A percentile compares a stretch with the other conserved stretches of the same genome.
phyloP scores from a whole-genome alignment of 176 grass and related monocot species.

The Juncus inflexus region DNA sequence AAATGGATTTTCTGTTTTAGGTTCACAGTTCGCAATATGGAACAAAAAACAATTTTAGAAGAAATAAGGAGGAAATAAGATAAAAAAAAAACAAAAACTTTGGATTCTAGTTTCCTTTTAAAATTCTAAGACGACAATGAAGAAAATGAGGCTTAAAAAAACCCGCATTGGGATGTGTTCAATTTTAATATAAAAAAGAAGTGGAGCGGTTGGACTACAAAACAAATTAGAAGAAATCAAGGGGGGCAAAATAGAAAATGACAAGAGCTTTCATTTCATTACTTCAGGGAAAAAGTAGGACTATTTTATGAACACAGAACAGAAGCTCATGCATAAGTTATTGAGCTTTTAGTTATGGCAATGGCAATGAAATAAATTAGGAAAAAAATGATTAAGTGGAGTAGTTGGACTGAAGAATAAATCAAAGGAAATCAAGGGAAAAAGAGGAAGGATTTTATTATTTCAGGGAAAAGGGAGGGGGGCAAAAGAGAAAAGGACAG shows the following conservation, averaged over 20 bases:
- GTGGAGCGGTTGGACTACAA: conserved; percentile 2
- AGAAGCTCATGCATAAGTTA: too few species aligned
- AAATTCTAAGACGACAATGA: background rate
- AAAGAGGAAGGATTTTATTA: too few species aligned
- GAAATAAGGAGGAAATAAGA: background rate
- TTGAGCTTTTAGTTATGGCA: too few species aligned
- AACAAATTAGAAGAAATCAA: conserved; percentile 26
- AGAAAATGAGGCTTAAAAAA: background rate
- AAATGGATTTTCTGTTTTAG: background rate
- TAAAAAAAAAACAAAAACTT: background rate
- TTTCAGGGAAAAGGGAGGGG: too few species aligned
- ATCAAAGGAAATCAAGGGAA: too few species aligned
- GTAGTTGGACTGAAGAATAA: too few species aligned
- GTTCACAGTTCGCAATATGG: background rate
- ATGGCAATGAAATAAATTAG: too few species aligned
- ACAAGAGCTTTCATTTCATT: conserved; percentile 1
- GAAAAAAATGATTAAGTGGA: too few species aligned
- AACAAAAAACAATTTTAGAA: background rate
- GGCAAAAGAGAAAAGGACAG: too few species aligned
- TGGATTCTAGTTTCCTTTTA: background rate
- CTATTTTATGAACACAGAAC: too few species aligned
- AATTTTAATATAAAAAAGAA: background rate
- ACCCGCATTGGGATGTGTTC: background rate
- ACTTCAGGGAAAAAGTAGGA: too few species aligned
- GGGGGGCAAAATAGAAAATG: conserved; percentile 10